Conservation (phyloP, 192 early-diverging fungal genomes). For the Coemansia sp. region DNA sequence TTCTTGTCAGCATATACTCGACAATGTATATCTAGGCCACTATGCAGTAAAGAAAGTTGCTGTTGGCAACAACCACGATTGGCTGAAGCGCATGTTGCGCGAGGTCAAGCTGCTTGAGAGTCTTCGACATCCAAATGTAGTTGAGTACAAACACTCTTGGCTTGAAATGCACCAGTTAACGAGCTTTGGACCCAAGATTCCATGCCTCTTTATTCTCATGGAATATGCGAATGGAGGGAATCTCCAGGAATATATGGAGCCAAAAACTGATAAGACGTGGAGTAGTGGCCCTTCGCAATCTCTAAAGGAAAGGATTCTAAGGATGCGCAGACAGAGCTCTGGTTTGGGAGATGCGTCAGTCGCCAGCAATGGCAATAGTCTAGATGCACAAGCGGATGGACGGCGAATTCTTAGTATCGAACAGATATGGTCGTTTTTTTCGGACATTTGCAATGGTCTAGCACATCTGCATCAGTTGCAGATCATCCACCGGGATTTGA, state of each 20-base stretch:
- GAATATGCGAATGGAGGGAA: conserved; percentile 93
- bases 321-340: conserved; percentile 20
- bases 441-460: conserved; percentile 89
- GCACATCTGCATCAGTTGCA: conserved; percentile 83
- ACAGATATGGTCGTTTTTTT: conserved; percentile 85
- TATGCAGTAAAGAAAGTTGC: conserved; percentile 96
- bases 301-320: conserved; percentile 30
- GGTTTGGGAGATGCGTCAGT: too few relatives aligned
- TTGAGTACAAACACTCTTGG: conserved; percentile 97
- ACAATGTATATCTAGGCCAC: conserved; percentile 70
- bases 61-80: conserved; percentile 84
- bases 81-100: conserved; percentile 89
- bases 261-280: conserved; percentile 3
- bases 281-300: conserved; percentile 12
- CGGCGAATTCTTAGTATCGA: conserved; percentile 54
- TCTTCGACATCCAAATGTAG: conserved; percentile 87
- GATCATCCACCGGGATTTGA: conserved; percentile 92
- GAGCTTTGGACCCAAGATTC: conserved; percentile 74
- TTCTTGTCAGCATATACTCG: conserved; percentile 79
- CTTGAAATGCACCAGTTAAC: conserved; percentile 80
- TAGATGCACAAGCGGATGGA: neutral
- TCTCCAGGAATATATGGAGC: conserved; percentile 86
- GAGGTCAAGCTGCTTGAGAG: conserved; percentile 91
- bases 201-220: conserved; percentile 96
- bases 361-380: neutral